Evolutionary conservation across 2,329 filamentous ascomycete species (phyloP), one percentile per base, ranked within the genome.

Genomic region (Blastomyces silverae): DNA sequence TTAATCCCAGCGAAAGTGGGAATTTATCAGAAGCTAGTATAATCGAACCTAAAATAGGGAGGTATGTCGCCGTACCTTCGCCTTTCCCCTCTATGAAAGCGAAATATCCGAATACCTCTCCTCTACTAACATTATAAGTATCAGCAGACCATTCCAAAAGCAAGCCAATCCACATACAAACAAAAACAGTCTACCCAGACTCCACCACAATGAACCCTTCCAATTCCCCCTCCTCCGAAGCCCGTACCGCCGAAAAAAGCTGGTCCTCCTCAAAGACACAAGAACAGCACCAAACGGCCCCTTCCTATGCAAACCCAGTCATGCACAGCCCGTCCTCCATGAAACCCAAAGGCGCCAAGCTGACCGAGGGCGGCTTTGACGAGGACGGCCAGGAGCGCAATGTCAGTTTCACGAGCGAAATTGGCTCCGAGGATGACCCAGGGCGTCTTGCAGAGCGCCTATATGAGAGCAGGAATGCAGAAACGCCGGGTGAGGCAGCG

Each of bases 361-460:
- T 85, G 62, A 79, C 70, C 0, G 82, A 84, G 67, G 81, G 80
- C 31, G 79, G 76, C 0, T 80, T 81, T 65, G 73, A 77, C 34
- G 70, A 73, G 10, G 34, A 11, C 37, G 72, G 76, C 55, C 74
- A 73, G 10, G 76, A 77, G 31, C 70, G 74, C 28, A 84, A 84
- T 65, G 81, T 79, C 44, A 83, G 80, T 69, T 85, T 80, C 72
- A 79, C 71, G 31, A 73, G 75, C 17, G 80, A 84, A 31, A 82
- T 87, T 66, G 85, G 85, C 2, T 77, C 78, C 2, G 73, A 81
- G 67, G 78, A 84, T 52, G 85, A 87, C 69, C 84, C 85, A 2
- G 81, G 80, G 2, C 76, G 84, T 39, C 69, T 75, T 22, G 84
- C 83, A 7, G 73, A 77, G 69, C 71, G 69, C 39, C 69, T 71